Conservation (phyloP, 371 early-diverging fungal species). For the Mortierella sp. region DNA sequence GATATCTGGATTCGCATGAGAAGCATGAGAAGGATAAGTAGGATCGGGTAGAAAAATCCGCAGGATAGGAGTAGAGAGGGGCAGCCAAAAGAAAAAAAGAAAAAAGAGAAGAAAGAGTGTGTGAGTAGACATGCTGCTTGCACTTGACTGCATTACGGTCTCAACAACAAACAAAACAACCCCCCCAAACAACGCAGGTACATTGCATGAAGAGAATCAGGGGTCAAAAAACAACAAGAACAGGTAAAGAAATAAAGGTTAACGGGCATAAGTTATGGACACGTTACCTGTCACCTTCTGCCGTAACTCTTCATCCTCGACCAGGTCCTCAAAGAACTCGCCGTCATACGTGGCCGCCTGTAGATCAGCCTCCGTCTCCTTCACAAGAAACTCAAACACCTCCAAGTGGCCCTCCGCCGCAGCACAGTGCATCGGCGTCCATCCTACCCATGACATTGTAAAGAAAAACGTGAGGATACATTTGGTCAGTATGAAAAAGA, state of each 20-base stretch:
- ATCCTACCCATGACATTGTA: conserved; percentile 55
- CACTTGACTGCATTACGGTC: background rate
- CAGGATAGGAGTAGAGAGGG: background rate
- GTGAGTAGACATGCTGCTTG: background rate
- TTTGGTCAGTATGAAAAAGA: background rate
- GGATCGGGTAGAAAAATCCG: background rate
- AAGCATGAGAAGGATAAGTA: background rate
- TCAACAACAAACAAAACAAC: background rate
- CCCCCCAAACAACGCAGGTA: background rate
- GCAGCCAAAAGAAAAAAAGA: conserved; percentile 1
- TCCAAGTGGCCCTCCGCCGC: conserved; percentile 71
- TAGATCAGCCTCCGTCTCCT: conserved; percentile 40
- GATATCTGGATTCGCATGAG: conserved; percentile 16
- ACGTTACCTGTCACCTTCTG: conserved; percentile 44
- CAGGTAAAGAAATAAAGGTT: background rate
- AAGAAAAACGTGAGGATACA: background rate
- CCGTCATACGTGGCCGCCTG: conserved; percentile 48
- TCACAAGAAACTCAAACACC: conserved; percentile 60
- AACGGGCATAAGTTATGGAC: background rate
- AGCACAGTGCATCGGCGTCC: conserved; percentile 81
- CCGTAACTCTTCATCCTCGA: conserved; percentile 54
- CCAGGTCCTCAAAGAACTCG: conserved; percentile 52
- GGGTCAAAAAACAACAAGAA: background rate
- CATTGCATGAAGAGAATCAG: background rate
- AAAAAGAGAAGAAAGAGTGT: background rate